Conservation (phyloP, 306 rosid genomes). For the Vigna radiata region DNA sequence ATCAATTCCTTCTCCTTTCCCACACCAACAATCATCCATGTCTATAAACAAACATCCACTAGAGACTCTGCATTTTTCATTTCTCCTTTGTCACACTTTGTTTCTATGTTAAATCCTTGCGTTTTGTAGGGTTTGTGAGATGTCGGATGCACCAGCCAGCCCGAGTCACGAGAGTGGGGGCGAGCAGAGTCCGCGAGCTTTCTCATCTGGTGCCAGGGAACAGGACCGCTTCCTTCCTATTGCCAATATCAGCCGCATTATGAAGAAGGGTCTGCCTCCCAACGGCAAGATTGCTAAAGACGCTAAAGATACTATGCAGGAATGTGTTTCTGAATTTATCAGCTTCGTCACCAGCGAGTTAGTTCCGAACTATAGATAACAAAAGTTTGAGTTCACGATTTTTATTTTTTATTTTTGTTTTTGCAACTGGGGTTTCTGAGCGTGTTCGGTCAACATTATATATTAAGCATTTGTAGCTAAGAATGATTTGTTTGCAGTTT, state of each 20-base stretch:
- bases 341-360: conserved; percentile 97
- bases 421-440: not conserved
- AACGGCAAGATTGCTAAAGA: conserved; percentile 94
- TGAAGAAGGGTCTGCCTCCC: conserved; percentile 86
- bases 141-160: conserved; percentile 85
- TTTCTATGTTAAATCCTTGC: not conserved
- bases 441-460: not conserved
- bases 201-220: conserved; percentile 56
- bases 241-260: conserved; percentile 92
- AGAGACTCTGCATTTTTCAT: too few relatives aligned
- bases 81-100: not conserved
- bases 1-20: not conserved
- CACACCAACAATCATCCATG: not conserved
- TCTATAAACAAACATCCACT: not conserved
- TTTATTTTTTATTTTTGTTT: not conserved
- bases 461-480: not conserved
- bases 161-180: conserved; percentile 92
- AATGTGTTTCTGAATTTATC: conserved; percentile 91
- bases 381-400: not conserved
- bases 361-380: not conserved
- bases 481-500: not conserved
- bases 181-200: conserved; percentile 74
- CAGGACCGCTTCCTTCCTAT: conserved; percentile 87
- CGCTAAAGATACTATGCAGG: conserved; percentile 88
- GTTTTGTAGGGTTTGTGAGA: conserved; percentile 41